Evolutionary conservation across 768 basidiomycete species (phyloP).

Genomic region (Fomitopsis serialis): DNA sequence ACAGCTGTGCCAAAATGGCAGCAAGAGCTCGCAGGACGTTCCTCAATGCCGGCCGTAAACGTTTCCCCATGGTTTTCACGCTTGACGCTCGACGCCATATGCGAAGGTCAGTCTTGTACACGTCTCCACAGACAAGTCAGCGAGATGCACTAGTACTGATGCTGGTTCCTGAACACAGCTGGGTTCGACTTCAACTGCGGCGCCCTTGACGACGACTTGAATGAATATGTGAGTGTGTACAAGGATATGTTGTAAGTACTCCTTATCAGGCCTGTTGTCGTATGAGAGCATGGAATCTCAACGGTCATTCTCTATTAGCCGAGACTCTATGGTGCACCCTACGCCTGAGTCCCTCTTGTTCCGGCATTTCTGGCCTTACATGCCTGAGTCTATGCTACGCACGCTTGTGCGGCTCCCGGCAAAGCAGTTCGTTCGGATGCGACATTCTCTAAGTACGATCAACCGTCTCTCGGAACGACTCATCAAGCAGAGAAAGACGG

Average conservation of each 20-base stretch:
- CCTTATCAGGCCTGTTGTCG: not conserved
- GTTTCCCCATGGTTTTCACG: constrained; percentile 16
- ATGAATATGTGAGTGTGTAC: constrained; percentile 15
- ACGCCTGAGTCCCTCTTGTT: constrained; percentile 19
- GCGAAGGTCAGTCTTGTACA: constrained; percentile 14
- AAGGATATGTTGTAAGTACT: constrained; percentile 19
- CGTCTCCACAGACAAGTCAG: too few species aligned
- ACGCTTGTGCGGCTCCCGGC: constrained; percentile 24
- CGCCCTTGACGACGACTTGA: constrained; percentile 16
- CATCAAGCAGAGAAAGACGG: constrained; percentile 18
- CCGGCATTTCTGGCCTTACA: constrained; percentile 21
- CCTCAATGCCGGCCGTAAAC: constrained; percentile 7
- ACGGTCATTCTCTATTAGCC: constrained; percentile 8
- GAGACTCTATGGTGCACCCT: constrained; percentile 21
- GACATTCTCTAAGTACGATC: constrained; percentile 19
- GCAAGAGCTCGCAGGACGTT: constrained; percentile 4
- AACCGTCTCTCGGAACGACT: constrained; percentile 18
- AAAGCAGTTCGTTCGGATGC: constrained; percentile 24
- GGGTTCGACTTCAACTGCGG: constrained; percentile 21
- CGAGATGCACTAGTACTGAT: too few species aligned
- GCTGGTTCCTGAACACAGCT: constrained; percentile 7
- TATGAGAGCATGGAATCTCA: too few species aligned
- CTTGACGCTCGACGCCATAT: constrained; percentile 21
- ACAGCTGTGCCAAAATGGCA: constrained; percentile 21
- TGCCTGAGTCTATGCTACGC: constrained; percentile 21